phyloP scores from a whole-genome alignment of 2,329 filamentous ascomycete species.

The Penicillium paneum region DNA sequence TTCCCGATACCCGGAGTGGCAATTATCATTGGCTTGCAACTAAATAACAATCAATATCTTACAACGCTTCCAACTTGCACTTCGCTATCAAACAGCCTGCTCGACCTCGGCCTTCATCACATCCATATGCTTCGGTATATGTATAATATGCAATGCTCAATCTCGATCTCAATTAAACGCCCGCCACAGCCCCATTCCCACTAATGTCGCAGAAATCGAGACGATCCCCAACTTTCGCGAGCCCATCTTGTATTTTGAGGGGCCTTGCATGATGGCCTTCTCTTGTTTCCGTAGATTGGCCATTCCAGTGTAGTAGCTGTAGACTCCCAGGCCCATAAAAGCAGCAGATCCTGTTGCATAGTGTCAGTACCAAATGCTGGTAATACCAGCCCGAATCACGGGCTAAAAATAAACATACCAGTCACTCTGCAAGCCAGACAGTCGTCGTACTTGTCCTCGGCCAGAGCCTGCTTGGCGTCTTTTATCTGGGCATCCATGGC shows the following conservation, averaged over 20 bases:
- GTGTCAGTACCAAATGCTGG: constrained; percentile 8
- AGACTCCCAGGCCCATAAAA: constrained; percentile 71
- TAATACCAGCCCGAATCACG: neutral
- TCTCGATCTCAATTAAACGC: constrained; percentile 62
- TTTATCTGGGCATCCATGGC: constrained; percentile 55
- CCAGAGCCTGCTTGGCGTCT: constrained; percentile 57
- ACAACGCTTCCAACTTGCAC: constrained; percentile 8
- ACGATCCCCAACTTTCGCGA: constrained; percentile 66
- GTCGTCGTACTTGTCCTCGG: constrained; percentile 51
- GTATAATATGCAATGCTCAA: constrained; percentile 21
- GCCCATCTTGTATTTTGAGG: constrained; percentile 68
- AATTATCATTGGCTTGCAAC: constrained; percentile 25
- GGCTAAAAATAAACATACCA: constrained; percentile 47
- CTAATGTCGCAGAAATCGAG: constrained; percentile 63
- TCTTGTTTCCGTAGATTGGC: constrained; percentile 66
- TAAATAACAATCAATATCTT: constrained; percentile 23
- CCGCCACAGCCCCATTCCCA: constrained; percentile 69
- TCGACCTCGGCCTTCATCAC: neutral
- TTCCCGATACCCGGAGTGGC: constrained; percentile 38
- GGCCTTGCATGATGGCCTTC: constrained; percentile 61
- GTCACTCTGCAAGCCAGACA: constrained; percentile 69
- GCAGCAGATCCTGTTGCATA: constrained; percentile 63
- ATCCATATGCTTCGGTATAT: neutral
- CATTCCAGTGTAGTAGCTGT: constrained; percentile 74
- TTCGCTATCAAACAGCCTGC: neutral